Conservation (phyloP, 805 yeast species). For the Yarrowia hollandica region DNA sequence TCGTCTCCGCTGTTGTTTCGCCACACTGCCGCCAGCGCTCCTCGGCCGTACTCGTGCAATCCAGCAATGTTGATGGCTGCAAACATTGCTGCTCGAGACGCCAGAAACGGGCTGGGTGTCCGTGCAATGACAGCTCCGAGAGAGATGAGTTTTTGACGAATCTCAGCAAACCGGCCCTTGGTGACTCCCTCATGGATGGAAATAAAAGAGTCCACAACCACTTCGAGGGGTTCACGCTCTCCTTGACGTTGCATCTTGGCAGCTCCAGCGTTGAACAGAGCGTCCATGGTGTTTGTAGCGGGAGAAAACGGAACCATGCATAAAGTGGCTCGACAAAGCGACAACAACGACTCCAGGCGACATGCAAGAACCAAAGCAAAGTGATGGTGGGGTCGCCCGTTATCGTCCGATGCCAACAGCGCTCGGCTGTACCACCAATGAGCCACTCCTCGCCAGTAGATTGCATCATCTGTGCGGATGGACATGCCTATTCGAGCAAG, state of each 20-base stretch:
- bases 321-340: constrained; percentile 20
- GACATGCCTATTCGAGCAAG: constrained; percentile 26
- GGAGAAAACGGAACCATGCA: constrained; percentile 15
- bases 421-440: constrained; percentile 28
- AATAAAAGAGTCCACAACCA: constrained; percentile 14
- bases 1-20: neutral
- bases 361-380: constrained; percentile 22
- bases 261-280: constrained; percentile 20
- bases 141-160: constrained; percentile 10
- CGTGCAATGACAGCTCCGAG: constrained; percentile 23
- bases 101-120: constrained; percentile 13
- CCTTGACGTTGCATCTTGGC: constrained; percentile 24
- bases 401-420: neutral
- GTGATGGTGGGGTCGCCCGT: constrained; percentile 21
- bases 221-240: constrained; percentile 15
- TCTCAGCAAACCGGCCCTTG: neutral
- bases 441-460: constrained; percentile 27
- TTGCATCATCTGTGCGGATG: constrained; percentile 7
- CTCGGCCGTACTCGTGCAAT: constrained; percentile 18
- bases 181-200: constrained; percentile 4
- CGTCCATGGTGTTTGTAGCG: constrained; percentile 14
- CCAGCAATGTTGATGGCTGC: constrained; percentile 22
- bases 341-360: constrained; percentile 21
- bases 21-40: constrained; percentile 12
- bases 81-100: constrained; percentile 21